A percentile compares a stretch with the other conserved stretches of the same genome.
phyloP scores from a whole-genome alignment of 768 basidiomycete genomes.

The Tremella mesenterica region DNA sequence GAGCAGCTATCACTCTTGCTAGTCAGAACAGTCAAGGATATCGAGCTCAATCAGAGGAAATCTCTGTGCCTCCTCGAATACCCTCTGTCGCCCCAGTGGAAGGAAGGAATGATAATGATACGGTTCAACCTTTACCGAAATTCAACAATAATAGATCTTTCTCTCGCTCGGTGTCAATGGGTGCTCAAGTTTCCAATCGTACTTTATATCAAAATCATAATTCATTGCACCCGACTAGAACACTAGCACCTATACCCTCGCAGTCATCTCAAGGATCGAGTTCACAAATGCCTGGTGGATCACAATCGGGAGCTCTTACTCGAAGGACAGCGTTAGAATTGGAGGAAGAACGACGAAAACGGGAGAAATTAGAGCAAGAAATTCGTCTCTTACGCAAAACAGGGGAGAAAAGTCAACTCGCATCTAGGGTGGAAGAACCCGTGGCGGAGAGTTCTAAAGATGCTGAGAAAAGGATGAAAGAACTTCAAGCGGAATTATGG shows the following conservation, averaged over 20 bases:
- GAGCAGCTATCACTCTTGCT: conserved; percentile 5
- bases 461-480: conserved; percentile 3
- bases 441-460: conserved; percentile 3
- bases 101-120: no score
- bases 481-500: conserved; percentile 25
- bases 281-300: conserved; percentile 13
- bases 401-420: neutral
- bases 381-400: neutral
- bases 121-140: neutral
- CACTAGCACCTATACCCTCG: conserved; percentile 15
- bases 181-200: conserved; percentile 13
- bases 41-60: neutral
- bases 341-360: conserved; percentile 16
- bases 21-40: neutral
- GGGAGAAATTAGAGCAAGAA: conserved; percentile 11
- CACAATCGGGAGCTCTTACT: conserved; percentile 21
- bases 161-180: conserved; percentile 25
- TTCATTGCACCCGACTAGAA: conserved; percentile 12
- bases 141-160: conserved; percentile 12
- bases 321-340: conserved; percentile 24
- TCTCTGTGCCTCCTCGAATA: neutral
- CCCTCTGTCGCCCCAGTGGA: neutral
- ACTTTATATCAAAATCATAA: no score
- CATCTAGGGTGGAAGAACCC: conserved; percentile 2
- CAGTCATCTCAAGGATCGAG: conserved; percentile 8